These are phyloP conservation scores for Microdochium trichocladiopsis DNA, from an alignment of 2,329 filamentous ascomycete genomes.

Conservation along the genomic window DNA sequence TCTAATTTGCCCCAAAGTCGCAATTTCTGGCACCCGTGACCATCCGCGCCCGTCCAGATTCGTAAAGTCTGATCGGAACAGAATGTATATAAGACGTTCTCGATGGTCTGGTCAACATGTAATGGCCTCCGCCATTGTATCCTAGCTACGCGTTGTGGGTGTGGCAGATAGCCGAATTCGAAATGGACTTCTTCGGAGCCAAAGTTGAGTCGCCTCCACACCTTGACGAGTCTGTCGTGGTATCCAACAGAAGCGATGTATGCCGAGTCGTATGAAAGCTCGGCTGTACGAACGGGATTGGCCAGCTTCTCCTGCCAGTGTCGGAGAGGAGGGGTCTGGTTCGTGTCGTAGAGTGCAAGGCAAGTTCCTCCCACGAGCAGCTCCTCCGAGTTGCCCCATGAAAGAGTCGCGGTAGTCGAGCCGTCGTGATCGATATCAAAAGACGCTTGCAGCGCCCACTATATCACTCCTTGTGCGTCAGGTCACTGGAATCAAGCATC, in stretches of 20 bases:
- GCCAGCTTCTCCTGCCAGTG: constrained; percentile 73
- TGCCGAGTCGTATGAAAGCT: constrained; percentile 78
- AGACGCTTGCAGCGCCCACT: constrained; percentile 60
- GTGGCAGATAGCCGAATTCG: constrained; percentile 84
- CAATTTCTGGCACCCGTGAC: constrained; percentile 63
- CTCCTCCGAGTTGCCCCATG: constrained; percentile 84
- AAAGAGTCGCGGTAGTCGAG: constrained; percentile 48
- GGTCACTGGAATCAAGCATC: too few species aligned
- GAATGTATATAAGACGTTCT: constrained; percentile 86
- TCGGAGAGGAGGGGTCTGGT: constrained; percentile 38
- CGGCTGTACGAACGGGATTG: constrained; percentile 64
- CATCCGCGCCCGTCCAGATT: constrained; percentile 75
- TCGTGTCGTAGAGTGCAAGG: constrained; percentile 60
- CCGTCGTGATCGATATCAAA: constrained; percentile 45
- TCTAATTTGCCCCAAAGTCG: constrained; percentile 78
- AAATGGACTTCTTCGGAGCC: constrained; percentile 78
- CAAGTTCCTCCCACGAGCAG: constrained; percentile 67
- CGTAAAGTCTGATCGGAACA: constrained; percentile 75
- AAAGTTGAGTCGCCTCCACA: constrained; percentile 85
- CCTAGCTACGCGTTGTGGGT: constrained; percentile 72
- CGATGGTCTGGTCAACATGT: constrained; percentile 68
- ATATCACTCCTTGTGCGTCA: neutral
- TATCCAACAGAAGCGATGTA: constrained; percentile 76
- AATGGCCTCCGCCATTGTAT: constrained; percentile 80
- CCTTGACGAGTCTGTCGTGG: constrained; percentile 79